Base-by-base conservation (phyloP, 768 basidiomycete genomes). In the Calocybe cyanea region DNA sequence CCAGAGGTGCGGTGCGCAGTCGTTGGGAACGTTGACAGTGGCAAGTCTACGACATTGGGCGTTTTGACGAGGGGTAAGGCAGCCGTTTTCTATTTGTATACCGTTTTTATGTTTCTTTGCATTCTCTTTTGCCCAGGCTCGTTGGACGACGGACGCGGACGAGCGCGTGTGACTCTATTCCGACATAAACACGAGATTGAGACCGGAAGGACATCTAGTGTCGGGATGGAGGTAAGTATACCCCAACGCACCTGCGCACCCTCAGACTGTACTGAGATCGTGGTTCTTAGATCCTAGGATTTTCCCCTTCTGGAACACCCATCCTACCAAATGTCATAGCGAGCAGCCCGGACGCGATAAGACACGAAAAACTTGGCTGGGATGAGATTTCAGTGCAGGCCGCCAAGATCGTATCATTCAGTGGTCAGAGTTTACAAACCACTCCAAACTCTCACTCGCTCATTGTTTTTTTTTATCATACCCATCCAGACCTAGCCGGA, bases 111-210 rank as follows among this genome's bases (percentile, higher is more conserved):
- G 11, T 6, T 28, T 6, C 11, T 11, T 6, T 28, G 25, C 11
- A 5, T 11, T 19, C 32, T 35, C 24, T 28, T 21, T 56, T 40
- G 31, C n/a, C n/a, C 43, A 89, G 85, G 87, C 41, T 75, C 77
- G 15, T 68, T 91, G 42, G 90, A 92, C 56, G 90, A 92, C 57
- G 88, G 89, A 20, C 71, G 86, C 62, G 87, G 86, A 0, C 77
- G 80, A 40, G 87, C 87, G 0, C 87, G 95, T 42, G 87, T 97
- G 4, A 83, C 85, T 3, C 69, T 99, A 7, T 98, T 98, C 65
- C 76, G 95, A 44, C 96, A 99, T 62, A 96, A 97, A 62, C 96
- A 99, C 59, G 96, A 99, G 65, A 73, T 97, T 43, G 96, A 98
- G 68, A 92, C 87, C 15, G 95, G 95, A 5, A 72, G 96, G 41